Evolutionary conservation across 2,329 filamentous ascomycete genomes (phyloP), one percentile per base, ranked within the genome.

Genomic region (Pseudocercospora cruenta): DNA sequence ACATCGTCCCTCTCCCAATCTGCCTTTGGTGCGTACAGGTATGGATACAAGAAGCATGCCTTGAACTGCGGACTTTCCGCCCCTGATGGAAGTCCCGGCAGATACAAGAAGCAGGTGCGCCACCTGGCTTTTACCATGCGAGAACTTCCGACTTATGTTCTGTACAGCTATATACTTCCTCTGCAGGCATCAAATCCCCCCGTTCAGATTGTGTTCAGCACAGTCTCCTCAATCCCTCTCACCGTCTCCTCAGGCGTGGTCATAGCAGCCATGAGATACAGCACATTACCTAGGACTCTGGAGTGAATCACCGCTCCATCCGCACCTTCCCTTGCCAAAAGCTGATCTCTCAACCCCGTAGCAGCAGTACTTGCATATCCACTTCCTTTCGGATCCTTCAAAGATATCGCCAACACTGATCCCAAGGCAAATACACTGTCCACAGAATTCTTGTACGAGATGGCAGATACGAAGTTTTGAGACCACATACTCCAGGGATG

Each of bases 401-500:
- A 70, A 12, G 82, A 82, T 43, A 96, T 88, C 0, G 90, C 89
- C 10, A 95, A 81, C 0, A 95, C 90, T 2, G 87, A 91, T 0
- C 92, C 92, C 0, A 95, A 79, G 0, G 91, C 90, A 80, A 92
- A 91, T 0, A 90, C 87, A 7, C 89, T 87, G 2, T 87, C 82
- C 0, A 95, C 87, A 0, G 81, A 78, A 0, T 79, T 68, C 2
- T 82, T 82, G 21, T 83, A 79, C 4, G 90, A 93, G 1, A 94
- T 73, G 12, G 80, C 76, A 1, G 80, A 77, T 1, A 94, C 80
- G 28, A 93, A 86, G 0, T 79, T 75, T 0, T 82, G 82, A 0
- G 88, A 87, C 91, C 91, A 95, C 65, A 88, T 85, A 64, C 90
- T 93, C 90, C 91, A 94, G 1, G 83, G 67, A n/a, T 36, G 45